A percentile compares a stretch with the other conserved stretches of the same genome.
These are phyloP conservation scores for Astragalus glycyphyllos DNA, from an alignment of 306 rosid species.

Conservation along the genomic window DNA sequence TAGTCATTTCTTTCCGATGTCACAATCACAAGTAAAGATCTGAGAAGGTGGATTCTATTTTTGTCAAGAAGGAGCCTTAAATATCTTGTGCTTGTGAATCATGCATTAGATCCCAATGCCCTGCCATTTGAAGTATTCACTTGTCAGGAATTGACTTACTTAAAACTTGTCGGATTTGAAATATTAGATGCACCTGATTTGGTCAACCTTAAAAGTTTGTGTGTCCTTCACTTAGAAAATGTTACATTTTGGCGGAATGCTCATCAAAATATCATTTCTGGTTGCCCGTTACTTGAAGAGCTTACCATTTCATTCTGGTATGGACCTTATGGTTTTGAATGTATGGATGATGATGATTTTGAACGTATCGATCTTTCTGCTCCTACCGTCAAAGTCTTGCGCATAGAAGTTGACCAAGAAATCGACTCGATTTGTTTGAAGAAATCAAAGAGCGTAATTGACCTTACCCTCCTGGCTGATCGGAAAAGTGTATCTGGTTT, in stretches of 20 bases:
- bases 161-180: neutral
- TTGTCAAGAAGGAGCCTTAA: conserved; percentile 14
- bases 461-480: neutral
- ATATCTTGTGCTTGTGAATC: too few relatives aligned
- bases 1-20: neutral
- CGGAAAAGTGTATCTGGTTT: neutral
- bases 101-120: too few relatives aligned
- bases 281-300: neutral
- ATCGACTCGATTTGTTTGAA: conserved; percentile 21
- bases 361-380: conserved; percentile 7
- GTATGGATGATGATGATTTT: too few relatives aligned
- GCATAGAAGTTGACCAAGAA: too few relatives aligned
- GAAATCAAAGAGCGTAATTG: neutral
- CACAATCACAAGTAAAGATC: neutral
- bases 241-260: neutral
- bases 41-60: conserved; percentile 5
- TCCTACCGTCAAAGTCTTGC: neutral
- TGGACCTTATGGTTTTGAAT: too few relatives aligned
- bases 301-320: neutral
- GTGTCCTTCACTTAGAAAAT: neutral
- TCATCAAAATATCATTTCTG: conserved; percentile 15
- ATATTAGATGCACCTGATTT: neutral
- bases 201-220: neutral
- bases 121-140: conserved; percentile 34
- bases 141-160: neutral